These are phyloP conservation scores for Daldinia sp. DNA, from an alignment of 2,329 filamentous ascomycete species.

Conservation along the genomic window DNA sequence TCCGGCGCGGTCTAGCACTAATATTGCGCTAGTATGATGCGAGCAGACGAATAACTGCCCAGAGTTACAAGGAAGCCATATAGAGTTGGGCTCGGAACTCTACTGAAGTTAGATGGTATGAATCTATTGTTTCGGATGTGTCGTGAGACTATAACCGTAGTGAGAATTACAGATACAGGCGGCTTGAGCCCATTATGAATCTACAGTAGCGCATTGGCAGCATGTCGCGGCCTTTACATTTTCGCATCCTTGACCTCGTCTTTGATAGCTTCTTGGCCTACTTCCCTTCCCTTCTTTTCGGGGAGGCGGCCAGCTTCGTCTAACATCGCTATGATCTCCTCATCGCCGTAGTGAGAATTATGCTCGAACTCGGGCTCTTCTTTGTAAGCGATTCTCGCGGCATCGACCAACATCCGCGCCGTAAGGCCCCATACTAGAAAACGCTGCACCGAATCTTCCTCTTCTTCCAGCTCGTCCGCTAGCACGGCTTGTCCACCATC, in stretches of 20 bases:
- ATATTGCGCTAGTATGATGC: background rate
- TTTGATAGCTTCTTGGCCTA: slow-evolving; percentile 46
- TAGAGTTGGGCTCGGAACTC: slow-evolving; percentile 1
- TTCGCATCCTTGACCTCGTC: slow-evolving; percentile 52
- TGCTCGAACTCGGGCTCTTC: slow-evolving; percentile 86
- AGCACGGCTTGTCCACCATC: slow-evolving; percentile 40
- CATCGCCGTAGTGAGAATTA: slow-evolving; percentile 62
- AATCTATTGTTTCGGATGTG: slow-evolving; percentile 4
- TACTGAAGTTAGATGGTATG: background rate
- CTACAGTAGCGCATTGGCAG: slow-evolving; percentile 20
- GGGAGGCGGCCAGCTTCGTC: slow-evolving; percentile 55
- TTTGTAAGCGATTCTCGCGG: slow-evolving; percentile 82
- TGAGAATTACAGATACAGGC: slow-evolving; percentile 21
- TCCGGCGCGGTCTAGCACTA: background rate
- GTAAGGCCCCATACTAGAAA: slow-evolving; percentile 98
- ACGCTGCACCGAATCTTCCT: slow-evolving; percentile 59
- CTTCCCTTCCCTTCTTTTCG: slow-evolving; percentile 54
- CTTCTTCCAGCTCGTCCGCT: slow-evolving; percentile 40
- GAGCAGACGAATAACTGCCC: background rate
- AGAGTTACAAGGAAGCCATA: background rate
- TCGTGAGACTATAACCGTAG: background rate
- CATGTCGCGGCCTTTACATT: slow-evolving; percentile 46
- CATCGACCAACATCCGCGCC: slow-evolving; percentile 87
- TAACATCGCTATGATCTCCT: slow-evolving; percentile 57
- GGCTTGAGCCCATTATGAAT: slow-evolving; percentile 34